A percentile compares a stretch with the other conserved stretches of the same genome.
Conservation (phyloP, 768 basidiomycete species). For the Lactarius sp. region DNA sequence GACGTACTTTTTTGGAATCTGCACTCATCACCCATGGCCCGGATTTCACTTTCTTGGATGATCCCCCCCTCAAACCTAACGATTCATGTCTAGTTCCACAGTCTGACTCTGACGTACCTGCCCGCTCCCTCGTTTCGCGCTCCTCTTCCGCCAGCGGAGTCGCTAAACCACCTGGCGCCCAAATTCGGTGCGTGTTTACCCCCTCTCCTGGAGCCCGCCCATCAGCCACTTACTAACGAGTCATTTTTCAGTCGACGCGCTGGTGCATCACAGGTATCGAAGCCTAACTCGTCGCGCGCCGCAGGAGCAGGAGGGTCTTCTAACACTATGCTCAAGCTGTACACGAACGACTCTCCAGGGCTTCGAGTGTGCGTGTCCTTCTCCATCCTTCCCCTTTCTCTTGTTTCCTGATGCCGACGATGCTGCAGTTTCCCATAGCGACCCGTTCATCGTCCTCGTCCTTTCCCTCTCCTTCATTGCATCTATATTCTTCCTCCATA, state of each 20-base stretch:
- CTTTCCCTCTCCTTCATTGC: constrained; percentile 95
- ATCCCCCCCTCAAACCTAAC: background rate
- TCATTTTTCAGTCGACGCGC: constrained; percentile 59
- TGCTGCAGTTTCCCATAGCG: constrained; percentile 43
- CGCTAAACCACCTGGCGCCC: constrained; percentile 72
- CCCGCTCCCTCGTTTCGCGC: constrained; percentile 37
- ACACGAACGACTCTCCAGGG: constrained; percentile 97
- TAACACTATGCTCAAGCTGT: constrained; percentile 97
- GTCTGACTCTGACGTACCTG: constrained; percentile 77
- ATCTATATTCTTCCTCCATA: constrained; percentile 98
- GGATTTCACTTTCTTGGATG: background rate
- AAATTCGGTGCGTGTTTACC: constrained; percentile 61
- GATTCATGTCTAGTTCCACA: constrained; percentile 29
- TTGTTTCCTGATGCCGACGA: background rate
- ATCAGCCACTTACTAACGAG: background rate
- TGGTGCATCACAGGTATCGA: constrained; percentile 54
- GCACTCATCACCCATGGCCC: background rate
- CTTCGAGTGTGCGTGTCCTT: constrained; percentile 80
- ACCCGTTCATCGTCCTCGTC: constrained; percentile 95
- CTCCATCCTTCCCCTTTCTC: background rate
- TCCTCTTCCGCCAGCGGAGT: constrained; percentile 44
- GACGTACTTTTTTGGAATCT: too few species aligned
- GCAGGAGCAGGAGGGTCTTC: constrained; percentile 95
- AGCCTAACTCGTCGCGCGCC: constrained; percentile 83
- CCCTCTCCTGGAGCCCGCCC: background rate